Evolutionary conservation across 805 yeast species (phyloP), one percentile per base, ranked within the genome.

Genomic region (Yarrowia sp.): DNA sequence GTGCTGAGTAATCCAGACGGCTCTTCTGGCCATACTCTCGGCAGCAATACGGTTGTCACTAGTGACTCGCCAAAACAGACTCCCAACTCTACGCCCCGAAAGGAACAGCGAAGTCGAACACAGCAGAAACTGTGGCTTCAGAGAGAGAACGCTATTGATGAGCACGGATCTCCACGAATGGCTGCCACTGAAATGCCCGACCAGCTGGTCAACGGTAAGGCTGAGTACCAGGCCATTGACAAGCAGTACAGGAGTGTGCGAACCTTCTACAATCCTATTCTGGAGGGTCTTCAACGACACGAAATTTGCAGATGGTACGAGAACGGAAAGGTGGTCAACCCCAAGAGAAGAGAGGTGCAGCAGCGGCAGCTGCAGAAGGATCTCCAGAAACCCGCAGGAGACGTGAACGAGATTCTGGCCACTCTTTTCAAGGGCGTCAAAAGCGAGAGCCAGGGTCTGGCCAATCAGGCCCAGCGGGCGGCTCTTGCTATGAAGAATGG

Each of bases 121-220:
- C 97, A 91, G 74, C 95, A 90, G 74, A 84, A 87, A 70, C 81
- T 92, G 64, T 91, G 96, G 96, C 79, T 91, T 40, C 96, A 74
- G 46, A 19, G 74, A 52, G 74, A 74, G 12, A 71, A 68, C 24
- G 71, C 69, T 9, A 69, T 68, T 55, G 68, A 61, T n/a, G 66
- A 61, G 20, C 55, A 61, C 9, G 66, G 43, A 14, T 38, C 53
- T 20, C 66, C 66, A 3, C 34, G 64, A 17, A 14, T 58, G 13
- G 12, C 39, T 13, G 50, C 40, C 30, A 15, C 64, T 3, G 64
- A 58, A 30, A 9, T 43, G 30, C 40, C 49, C 2, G 64, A 58
- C 13, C 49, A 58, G 30, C 19, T 17, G 50, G 40, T 12, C 8
- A 58, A 61, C 36, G 46, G 55, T 9, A 46, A 61, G 36, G 19